These are phyloP conservation scores for Apiospora aurea DNA, from an alignment of 2,329 filamentous ascomycete species.

Conservation along the genomic window DNA sequence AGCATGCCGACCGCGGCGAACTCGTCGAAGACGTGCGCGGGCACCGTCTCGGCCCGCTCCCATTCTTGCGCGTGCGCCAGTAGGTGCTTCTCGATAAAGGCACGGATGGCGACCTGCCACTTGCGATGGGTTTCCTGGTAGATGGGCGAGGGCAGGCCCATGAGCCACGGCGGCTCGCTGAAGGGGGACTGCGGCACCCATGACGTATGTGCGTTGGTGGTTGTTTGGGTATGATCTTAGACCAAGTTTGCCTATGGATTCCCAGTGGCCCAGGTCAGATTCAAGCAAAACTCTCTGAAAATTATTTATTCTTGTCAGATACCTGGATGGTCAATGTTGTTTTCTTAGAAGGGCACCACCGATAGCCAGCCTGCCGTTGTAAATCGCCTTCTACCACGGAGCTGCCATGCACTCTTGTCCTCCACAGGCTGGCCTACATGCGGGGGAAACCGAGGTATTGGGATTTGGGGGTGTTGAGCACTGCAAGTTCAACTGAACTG, in stretches of 20 bases:
- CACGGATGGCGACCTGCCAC: slow-evolving; percentile 73
- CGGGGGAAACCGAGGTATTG: slow-evolving; percentile 26
- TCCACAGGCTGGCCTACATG: slow-evolving; percentile 4
- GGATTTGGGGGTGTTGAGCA: slow-evolving; percentile 10
- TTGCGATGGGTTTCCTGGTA: slow-evolving; percentile 69
- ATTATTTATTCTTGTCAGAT: background rate
- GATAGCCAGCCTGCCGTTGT: background rate
- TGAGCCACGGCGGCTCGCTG: slow-evolving; percentile 75
- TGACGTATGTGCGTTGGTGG: background rate
- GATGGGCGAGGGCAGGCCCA: slow-evolving; percentile 74
- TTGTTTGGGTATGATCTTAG: background rate
- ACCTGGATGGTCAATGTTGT: background rate
- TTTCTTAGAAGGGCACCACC: background rate
- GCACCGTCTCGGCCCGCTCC: slow-evolving; percentile 70
- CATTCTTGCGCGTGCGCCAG: slow-evolving; percentile 70
- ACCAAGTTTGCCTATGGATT: background rate
- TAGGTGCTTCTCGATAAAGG: slow-evolving; percentile 70
- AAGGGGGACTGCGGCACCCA: slow-evolving; percentile 64
- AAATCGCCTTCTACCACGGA: background rate
- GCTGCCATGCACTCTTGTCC: background rate
- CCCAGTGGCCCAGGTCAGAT: background rate
- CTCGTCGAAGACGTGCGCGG: slow-evolving; percentile 66
- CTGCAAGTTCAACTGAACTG: no score
- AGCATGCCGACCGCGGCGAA: slow-evolving; percentile 74
- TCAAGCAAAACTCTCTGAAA: background rate